phyloP scores from a whole-genome alignment of 2,329 filamentous ascomycete genomes.

The Aureobasidium sp. region DNA sequence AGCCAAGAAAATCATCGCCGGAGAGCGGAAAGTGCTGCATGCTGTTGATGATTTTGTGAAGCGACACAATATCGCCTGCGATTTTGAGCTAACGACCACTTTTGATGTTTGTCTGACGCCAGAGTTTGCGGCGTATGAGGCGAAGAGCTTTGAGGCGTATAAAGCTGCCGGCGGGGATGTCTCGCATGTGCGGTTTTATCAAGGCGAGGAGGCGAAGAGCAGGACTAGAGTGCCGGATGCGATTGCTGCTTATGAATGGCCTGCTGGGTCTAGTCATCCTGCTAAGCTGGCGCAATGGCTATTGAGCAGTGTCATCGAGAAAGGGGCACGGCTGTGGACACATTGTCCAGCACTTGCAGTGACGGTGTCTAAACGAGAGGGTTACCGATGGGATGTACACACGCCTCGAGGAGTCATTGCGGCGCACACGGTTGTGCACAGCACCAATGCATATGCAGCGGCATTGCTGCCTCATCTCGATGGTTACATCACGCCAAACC shows the following conservation, averaged over 20 bases:
- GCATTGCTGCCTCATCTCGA: slow-evolving; percentile 33
- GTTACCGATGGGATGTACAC: slow-evolving; percentile 28
- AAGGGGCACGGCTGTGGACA: slow-evolving; percentile 38
- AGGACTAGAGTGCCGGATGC: slow-evolving; percentile 35
- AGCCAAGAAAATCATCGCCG: slow-evolving; percentile 41
- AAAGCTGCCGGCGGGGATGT: slow-evolving; percentile 39
- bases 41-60: slow-evolving; percentile 37
- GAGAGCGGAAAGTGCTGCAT: slow-evolving; percentile 38
- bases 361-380: slow-evolving; percentile 18
- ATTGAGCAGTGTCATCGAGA: slow-evolving; percentile 31
- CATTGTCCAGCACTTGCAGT: slow-evolving; percentile 35
- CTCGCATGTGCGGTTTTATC: slow-evolving; percentile 36
- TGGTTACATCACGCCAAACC: slow-evolving; percentile 36
- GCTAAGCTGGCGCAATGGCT: slow-evolving; percentile 46
- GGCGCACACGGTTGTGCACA: slow-evolving; percentile 32
- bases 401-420: slow-evolving; percentile 31
- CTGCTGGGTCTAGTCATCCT: slow-evolving; percentile 44
- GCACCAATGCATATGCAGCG: slow-evolving; percentile 37
- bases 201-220: slow-evolving; percentile 34
- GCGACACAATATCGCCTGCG: slow-evolving; percentile 37
- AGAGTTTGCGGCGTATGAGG: slow-evolving; percentile 42
- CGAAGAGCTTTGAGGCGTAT: slow-evolving; percentile 35
- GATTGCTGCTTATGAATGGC: slow-evolving; percentile 46
- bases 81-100: slow-evolving; percentile 42
- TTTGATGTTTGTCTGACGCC: slow-evolving; percentile 45